Percentiles rank a stretch among this genome's conserved stretches.
Conservation (phyloP, 1,139 yeast genomes). For the Sugiyamaella castrensis region DNA sequence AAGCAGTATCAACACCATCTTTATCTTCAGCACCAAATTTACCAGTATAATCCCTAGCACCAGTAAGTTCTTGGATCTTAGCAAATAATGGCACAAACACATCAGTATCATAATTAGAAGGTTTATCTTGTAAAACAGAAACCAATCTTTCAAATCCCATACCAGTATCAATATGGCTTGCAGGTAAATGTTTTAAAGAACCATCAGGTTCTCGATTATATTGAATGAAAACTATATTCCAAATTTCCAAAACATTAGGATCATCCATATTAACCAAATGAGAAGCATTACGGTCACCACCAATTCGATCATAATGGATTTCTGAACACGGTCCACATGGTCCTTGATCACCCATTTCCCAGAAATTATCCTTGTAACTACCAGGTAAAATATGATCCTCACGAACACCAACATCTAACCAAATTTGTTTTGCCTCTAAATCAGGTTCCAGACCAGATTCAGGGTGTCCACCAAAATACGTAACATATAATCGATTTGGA, state of each 20-base stretch:
- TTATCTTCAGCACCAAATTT: conserved; percentile 83
- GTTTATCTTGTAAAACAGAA: conserved; percentile 83
- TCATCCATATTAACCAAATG: conserved; percentile 89
- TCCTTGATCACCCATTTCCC: conserved; percentile 99
- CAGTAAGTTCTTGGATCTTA: conserved; percentile 86
- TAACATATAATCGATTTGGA: conserved; percentile 79
- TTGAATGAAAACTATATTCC: conserved; percentile 97
- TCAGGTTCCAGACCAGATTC: conserved; percentile 86
- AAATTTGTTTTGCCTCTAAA: conserved; percentile 82
- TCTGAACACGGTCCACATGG: conserved; percentile 99
- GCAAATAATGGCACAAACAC: conserved; percentile 86
- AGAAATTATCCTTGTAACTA: conserved; percentile 82
- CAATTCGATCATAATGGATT: conserved; percentile 94
- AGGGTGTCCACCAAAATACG: conserved; percentile 92
- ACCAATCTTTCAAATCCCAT: conserved; percentile 98
- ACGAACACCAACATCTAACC: conserved; percentile 84
- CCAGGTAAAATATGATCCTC: conserved; percentile 95
- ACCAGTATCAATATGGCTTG: conserved; percentile 96
- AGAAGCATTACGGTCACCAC: conserved; percentile 93
- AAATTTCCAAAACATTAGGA: conserved; percentile 93
- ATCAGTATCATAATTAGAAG: conserved; percentile 95
- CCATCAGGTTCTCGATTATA: conserved; percentile 90
- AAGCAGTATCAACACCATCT: conserved; percentile 96
- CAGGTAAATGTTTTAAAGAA: conserved; percentile 79
- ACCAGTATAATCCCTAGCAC: conserved; percentile 87